Evolutionary conservation across 2,329 filamentous ascomycete species (phyloP), one percentile per base, ranked within the genome.

Genomic region (Aspergillus niger): DNA sequence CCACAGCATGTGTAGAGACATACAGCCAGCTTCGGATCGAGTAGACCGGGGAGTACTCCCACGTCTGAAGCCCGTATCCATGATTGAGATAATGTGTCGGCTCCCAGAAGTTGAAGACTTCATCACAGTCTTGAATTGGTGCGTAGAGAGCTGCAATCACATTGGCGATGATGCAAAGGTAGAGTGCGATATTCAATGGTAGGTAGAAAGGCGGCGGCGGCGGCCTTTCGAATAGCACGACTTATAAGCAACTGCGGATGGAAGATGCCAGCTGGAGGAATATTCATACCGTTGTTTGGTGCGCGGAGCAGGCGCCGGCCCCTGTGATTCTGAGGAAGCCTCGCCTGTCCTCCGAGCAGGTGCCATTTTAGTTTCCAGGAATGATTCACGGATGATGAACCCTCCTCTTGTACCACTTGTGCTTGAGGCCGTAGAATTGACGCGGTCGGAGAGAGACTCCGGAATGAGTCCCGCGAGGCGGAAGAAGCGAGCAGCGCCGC

Each of bases 21-120:
- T 99, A 99, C 22, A 92, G 82, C 95, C 95, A 99, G 79, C 92
- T 97, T 64, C 95, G 88, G 69, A 99, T 97, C 54, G 92, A 91
- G 77, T 91, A 98, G 60, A 94, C 89, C 5, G 95, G 95, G 0
- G 94, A 96, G 78, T 98, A 99, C 77, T 99, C 95, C 95, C 95
- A 99, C 1, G 95, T 99, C 80, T 99, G 93, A 54, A 97, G 83
- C 41, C 94, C 95, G 72, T 96, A 94, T 69, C 91, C 91, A 80
- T 97, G 92, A 61, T 88, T 90, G 28, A 99, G 85, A 77, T 97
- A 99, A 77, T 99, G 95, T 0, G 93, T 88, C 0, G 95, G 94
- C 71, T 99, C 95, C 92, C 94, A 99, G 81, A 97, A 99, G 76
- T 99, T 99, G 84, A 96, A 99, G 10, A 94, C 94, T 80, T 99